Conservation (phyloP, 768 basidiomycete genomes). For the Russula griseocarnosa region DNA sequence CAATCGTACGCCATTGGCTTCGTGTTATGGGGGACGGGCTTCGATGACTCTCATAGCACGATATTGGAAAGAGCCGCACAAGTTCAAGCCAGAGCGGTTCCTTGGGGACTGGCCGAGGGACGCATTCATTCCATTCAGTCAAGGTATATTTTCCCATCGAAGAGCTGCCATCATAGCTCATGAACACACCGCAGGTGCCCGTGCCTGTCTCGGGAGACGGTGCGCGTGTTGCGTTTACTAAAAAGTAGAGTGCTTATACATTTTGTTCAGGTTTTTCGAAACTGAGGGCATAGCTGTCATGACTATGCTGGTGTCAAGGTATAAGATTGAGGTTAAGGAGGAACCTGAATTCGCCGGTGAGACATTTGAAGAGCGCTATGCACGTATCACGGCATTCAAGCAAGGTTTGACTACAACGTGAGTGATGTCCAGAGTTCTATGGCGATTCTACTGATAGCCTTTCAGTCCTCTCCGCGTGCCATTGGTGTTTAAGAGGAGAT, state of each 20-base stretch:
- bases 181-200: background rate
- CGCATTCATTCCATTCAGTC: conserved; percentile 36
- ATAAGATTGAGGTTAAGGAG: conserved; percentile 47
- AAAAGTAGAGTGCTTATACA: too few species aligned
- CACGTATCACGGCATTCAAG: conserved; percentile 13
- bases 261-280: conserved; percentile 37
- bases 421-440: background rate
- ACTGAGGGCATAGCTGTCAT: conserved; percentile 47
- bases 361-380: conserved; percentile 43
- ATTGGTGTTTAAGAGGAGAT: conserved; percentile 28
- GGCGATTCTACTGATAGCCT: background rate
- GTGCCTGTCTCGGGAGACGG: background rate
- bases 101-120: conserved; percentile 35
- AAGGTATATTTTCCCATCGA: conserved; percentile 15
- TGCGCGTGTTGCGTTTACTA: background rate
- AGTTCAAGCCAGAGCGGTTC: conserved; percentile 42
- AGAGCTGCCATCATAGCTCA: background rate
- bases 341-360: conserved; percentile 46
- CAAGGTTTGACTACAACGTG: conserved; percentile 16
- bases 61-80: conserved; percentile 52
- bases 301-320: conserved; percentile 43
- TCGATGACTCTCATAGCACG: conserved; percentile 37
- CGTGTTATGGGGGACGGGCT: background rate
- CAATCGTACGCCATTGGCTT: conserved; percentile 41
- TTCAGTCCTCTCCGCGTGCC: conserved; percentile 26